phyloP scores from a whole-genome alignment of 2,329 filamentous ascomycete species.

The Ophiocordyceps sinensis region DNA sequence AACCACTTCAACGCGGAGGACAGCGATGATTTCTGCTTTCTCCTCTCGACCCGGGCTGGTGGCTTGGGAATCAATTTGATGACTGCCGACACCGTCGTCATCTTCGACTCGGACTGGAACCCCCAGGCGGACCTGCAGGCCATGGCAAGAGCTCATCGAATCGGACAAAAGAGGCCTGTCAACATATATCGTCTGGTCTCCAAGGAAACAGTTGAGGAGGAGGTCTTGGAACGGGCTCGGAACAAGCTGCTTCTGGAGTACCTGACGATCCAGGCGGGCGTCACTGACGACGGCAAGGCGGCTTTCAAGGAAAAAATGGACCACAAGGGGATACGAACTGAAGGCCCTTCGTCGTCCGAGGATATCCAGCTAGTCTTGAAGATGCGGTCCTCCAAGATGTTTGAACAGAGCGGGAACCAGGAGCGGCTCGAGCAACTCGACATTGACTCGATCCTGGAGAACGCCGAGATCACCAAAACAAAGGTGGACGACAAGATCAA shows the following conservation, averaged over 20 bases:
- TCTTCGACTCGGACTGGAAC: conserved; percentile 99
- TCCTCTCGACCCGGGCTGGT: conserved; percentile 88
- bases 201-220: conserved; percentile 96
- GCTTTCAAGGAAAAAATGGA: conserved; percentile 61
- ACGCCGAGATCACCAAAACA: conserved; percentile 93
- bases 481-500: conserved; percentile 86
- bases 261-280: conserved; percentile 89
- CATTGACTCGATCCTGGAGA: conserved; percentile 92
- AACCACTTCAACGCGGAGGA: conserved; percentile 97
- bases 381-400: conserved; percentile 97
- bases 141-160: conserved; percentile 96
- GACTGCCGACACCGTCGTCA: conserved; percentile 94
- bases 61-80: conserved; percentile 98
- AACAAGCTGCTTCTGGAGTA: conserved; percentile 98
- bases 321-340: conserved; percentile 58
- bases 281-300: conserved; percentile 88
- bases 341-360: conserved; percentile 78
- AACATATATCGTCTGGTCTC: conserved; percentile 94
- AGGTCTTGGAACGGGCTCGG: conserved; percentile 86
- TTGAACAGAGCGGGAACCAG: conserved; percentile 93
- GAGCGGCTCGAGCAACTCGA: conserved; percentile 93
- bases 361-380: conserved; percentile 96
- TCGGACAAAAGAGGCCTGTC: conserved; percentile 90
- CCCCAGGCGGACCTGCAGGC: conserved; percentile 95
- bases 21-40: conserved; percentile 91